These are phyloP conservation scores for Populus hybrid DNA, from an alignment of 441 rosid species.

Conservation along the genomic window DNA sequence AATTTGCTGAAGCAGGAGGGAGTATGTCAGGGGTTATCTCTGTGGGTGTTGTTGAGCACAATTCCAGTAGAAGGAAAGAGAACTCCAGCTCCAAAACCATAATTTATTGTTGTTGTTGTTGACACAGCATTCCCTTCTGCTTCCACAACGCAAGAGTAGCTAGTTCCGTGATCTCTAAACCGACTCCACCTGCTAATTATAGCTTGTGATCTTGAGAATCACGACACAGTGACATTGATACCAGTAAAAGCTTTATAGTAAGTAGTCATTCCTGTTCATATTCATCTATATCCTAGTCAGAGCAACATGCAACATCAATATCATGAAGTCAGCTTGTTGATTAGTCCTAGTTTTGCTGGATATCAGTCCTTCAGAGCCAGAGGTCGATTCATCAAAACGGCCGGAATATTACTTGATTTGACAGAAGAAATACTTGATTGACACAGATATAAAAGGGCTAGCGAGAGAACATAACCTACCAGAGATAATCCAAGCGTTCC, in stretches of 20 bases:
- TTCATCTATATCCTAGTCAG: slow-evolving; percentile 40
- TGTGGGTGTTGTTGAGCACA: slow-evolving; percentile 56
- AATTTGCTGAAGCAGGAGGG: slow-evolving; percentile 93
- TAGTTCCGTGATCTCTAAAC: slow-evolving; percentile 83
- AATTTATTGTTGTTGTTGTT: slow-evolving; percentile 73
- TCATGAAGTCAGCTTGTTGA: not conserved
- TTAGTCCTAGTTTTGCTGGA: not conserved
- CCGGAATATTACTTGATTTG: not conserved
- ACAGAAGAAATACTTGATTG: not conserved
- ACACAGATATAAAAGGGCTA: not conserved
- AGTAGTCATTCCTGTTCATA: slow-evolving; percentile 40
- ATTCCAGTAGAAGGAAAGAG: slow-evolving; percentile 71
- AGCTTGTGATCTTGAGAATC: not conserved
- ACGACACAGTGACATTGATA: not conserved
- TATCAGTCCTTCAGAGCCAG: not conserved
- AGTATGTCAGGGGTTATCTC: slow-evolving; percentile 66
- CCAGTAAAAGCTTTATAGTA: not conserved
- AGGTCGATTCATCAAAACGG: not conserved
- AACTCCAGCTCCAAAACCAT: slow-evolving; percentile 62
- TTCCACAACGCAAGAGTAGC: slow-evolving; percentile 87
- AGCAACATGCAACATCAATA: not conserved
- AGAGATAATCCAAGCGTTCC: slow-evolving; percentile 67
- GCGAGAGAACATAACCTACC: slow-evolving; percentile 34
- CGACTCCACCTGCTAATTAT: slow-evolving; percentile 62
- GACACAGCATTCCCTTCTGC: slow-evolving; percentile 77